Evolutionary conservation across 2,329 filamentous ascomycete genomes (phyloP).

Genomic region (Fusarium redolens): DNA sequence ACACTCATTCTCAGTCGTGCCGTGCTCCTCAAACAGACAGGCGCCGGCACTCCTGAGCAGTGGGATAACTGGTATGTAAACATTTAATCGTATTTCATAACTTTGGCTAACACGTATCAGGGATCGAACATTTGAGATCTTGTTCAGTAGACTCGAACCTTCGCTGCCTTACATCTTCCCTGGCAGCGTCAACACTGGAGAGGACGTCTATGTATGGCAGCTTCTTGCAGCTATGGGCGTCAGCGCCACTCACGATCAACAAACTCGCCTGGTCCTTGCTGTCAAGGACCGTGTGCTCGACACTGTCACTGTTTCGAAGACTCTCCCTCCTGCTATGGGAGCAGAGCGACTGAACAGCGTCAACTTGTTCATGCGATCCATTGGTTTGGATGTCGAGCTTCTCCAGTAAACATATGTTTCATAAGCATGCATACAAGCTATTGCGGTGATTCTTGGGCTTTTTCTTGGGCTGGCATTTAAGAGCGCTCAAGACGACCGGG

Average conservation of each 20-base stretch:
- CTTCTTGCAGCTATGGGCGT: conserved; percentile 96
- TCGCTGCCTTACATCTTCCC: conserved; percentile 89
- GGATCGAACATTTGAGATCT: conserved; percentile 82
- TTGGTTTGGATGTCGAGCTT: conserved; percentile 94
- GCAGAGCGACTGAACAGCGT: conserved; percentile 88
- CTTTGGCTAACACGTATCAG: conserved; percentile 56
- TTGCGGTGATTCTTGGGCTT: conserved; percentile 44
- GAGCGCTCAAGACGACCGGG: conserved; percentile 39
- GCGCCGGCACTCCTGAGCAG: conserved; percentile 74
- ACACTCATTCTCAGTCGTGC: conserved; percentile 95
- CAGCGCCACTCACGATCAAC: conserved; percentile 91
- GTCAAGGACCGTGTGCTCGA: conserved; percentile 99
- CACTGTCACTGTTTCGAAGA: conserved; percentile 89
- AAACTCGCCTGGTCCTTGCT: conserved; percentile 91
- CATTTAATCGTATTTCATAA: not conserved
- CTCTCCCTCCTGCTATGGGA: conserved; percentile 86
- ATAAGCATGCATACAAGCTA: conserved; percentile 30
- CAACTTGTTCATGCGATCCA: conserved; percentile 98
- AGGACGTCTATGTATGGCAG: conserved; percentile 98
- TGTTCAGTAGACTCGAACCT: conserved; percentile 90
- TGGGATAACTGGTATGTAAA: conserved; percentile 80
- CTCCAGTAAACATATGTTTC: conserved; percentile 52
- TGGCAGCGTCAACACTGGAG: conserved; percentile 86
- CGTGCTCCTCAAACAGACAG: conserved; percentile 89
- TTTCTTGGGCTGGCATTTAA: conserved; percentile 44